Conservation (phyloP, 2,329 filamentous ascomycete species). For the Fusarium bulbicola region DNA sequence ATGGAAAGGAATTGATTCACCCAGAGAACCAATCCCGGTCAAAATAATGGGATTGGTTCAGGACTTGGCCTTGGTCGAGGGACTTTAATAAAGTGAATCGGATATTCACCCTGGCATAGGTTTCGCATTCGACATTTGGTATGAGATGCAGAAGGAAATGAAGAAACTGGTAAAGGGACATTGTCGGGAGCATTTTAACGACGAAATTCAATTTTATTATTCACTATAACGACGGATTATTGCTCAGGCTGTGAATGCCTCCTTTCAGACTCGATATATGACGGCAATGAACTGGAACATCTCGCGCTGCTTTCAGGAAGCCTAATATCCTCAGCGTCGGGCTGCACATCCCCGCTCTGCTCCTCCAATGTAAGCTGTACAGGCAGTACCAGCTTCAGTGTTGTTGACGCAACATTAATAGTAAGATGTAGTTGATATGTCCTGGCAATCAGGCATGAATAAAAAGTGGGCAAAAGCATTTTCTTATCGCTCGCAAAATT, state of each 20-base stretch:
- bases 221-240: neutral
- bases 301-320: neutral
- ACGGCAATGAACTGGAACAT: slow-evolving; percentile 3
- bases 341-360: neutral
- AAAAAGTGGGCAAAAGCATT: slow-evolving; percentile 14
- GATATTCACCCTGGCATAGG: too few species aligned
- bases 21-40: neutral
- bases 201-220: neutral
- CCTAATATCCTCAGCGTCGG: neutral
- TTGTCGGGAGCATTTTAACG: too few species aligned
- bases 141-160: too few species aligned
- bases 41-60: neutral
- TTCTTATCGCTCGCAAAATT: slow-evolving; percentile 4
- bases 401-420: neutral
- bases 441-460: slow-evolving; percentile 10
- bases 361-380: slow-evolving; percentile 1
- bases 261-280: slow-evolving; percentile 9
- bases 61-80: neutral
- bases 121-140: neutral
- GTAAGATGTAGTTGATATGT: slow-evolving; percentile 10
- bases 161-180: too few species aligned
- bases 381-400: neutral
- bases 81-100: too few species aligned
- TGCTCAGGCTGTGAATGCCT: slow-evolving; percentile 8
- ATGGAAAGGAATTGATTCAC: neutral